Conservation (phyloP, 176 grass and related monocot species). For the Ensete ventricosum region DNA sequence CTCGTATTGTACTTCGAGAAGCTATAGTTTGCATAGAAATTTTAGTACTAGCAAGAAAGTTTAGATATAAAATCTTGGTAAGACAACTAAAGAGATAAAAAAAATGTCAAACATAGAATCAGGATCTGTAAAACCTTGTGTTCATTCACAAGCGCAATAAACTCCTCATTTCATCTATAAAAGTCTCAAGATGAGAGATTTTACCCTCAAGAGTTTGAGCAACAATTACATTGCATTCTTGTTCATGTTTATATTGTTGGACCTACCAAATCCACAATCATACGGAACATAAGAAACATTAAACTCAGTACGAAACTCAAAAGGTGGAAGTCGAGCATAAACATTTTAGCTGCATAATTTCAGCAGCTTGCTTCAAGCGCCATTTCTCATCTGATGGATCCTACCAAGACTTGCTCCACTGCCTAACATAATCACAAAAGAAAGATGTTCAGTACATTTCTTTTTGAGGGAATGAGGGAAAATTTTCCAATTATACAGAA, state of each 20-base stretch:
- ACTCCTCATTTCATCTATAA: slow-evolving; percentile 93
- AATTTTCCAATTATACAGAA: neutral
- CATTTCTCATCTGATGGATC: slow-evolving; percentile 90
- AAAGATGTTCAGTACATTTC: neutral
- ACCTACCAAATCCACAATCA: slow-evolving; percentile 39
- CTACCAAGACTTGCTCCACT: slow-evolving; percentile 78
- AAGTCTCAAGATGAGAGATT: slow-evolving; percentile 73
- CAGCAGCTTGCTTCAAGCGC: slow-evolving; percentile 64
- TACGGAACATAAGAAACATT: neutral
- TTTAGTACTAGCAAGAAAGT: slow-evolving; percentile 14
- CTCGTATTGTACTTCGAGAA: slow-evolving; percentile 66
- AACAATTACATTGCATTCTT: slow-evolving; percentile 87
- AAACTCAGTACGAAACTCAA: neutral
- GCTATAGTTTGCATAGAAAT: slow-evolving; percentile 33
- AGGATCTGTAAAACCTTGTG: slow-evolving; percentile 44
- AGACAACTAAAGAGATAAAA: slow-evolving; percentile 2
- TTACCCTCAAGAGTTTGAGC: slow-evolving; percentile 71
- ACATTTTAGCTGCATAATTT: slow-evolving; percentile 79
- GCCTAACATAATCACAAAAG: slow-evolving; percentile 41
- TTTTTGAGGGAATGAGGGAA: neutral
- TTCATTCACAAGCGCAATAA: slow-evolving; percentile 60
- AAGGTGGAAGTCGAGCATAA: slow-evolving; percentile 25
- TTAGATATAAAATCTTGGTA: slow-evolving; percentile 12
- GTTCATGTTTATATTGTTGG: slow-evolving; percentile 90
- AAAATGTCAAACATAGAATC: neutral